phyloP scores from a whole-genome alignment of 352 stramenopile species.

The Hyaloperonospora brassicae region DNA sequence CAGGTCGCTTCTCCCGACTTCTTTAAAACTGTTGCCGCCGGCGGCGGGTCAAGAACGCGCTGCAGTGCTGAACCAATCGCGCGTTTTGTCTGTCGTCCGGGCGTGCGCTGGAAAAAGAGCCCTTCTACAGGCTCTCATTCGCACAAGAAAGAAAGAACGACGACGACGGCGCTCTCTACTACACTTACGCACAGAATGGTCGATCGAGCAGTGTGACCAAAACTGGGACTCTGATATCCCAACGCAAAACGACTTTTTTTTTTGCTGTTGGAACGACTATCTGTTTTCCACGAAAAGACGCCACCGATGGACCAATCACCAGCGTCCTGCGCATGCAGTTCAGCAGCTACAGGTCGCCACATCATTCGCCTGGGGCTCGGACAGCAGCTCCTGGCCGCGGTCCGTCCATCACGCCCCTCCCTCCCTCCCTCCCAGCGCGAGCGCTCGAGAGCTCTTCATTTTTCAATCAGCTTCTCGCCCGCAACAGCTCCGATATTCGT shows the following conservation, averaged over 20 bases:
- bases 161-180: constrained; percentile 5
- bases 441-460: constrained; percentile 11
- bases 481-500: constrained; percentile 3
- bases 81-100: background rate
- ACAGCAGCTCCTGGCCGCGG: constrained; percentile 4
- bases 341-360: constrained; percentile 23
- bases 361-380: constrained; percentile 18
- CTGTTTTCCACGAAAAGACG: constrained; percentile 15
- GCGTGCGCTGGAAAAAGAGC: constrained; percentile 2
- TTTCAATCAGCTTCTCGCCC: constrained; percentile 12
- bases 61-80: constrained; percentile 5
- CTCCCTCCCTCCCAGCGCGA: too few relatives aligned
- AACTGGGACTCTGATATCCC: constrained; percentile 6
- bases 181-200: background rate
- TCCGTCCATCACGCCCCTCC: background rate
- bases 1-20: too few relatives aligned
- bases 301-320: constrained; percentile 11
- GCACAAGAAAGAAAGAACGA: constrained; percentile 11
- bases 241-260: constrained; percentile 8
- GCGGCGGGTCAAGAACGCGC: too few relatives aligned
- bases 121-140: constrained; percentile 13
- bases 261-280: constrained; percentile 12
- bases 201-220: background rate
- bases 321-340: constrained; percentile 14
- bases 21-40: too few relatives aligned